phyloP scores from a whole-genome alignment of 2,329 filamentous ascomycete genomes.

The Lachnellula willkommii region DNA sequence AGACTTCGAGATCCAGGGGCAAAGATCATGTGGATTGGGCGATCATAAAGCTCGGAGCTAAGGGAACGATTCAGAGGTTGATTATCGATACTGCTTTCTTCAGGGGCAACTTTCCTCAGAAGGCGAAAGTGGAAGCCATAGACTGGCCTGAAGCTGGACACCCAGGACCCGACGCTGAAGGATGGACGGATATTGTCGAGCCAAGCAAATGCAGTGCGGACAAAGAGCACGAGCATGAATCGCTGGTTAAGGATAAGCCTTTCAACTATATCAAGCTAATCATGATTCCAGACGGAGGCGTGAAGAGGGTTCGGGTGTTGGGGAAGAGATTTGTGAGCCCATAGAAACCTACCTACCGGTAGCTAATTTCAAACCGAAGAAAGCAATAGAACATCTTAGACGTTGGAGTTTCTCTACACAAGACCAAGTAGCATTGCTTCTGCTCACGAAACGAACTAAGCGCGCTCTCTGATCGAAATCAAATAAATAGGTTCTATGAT shows the following conservation, averaged over 20 bases:
- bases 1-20: constrained; percentile 69
- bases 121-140: constrained; percentile 62
- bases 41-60: constrained; percentile 67
- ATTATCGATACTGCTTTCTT: constrained; percentile 80
- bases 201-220: constrained; percentile 68
- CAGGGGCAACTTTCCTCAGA: constrained; percentile 76
- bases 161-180: constrained; percentile 50
- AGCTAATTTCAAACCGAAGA: no score
- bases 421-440: no score
- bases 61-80: constrained; percentile 59
- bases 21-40: constrained; percentile 74
- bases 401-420: no score
- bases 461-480: no score
- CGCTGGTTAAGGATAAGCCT: constrained; percentile 48
- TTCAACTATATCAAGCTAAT: constrained; percentile 78
- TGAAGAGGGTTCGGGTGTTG: constrained; percentile 78
- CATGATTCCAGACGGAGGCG: constrained; percentile 88
- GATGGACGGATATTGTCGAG: constrained; percentile 61
- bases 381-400: no score
- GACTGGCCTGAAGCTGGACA: constrained; percentile 49
- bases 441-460: no score
- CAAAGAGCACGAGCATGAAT: constrained; percentile 62
- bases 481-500: no score
- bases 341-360: background rate
- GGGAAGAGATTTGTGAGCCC: constrained; percentile 45